Percentiles rank a stretch among this genome's conserved stretches.
phyloP scores from a whole-genome alignment of 768 basidiomycete species.

The Trichaptum fuscoviolaceum region DNA sequence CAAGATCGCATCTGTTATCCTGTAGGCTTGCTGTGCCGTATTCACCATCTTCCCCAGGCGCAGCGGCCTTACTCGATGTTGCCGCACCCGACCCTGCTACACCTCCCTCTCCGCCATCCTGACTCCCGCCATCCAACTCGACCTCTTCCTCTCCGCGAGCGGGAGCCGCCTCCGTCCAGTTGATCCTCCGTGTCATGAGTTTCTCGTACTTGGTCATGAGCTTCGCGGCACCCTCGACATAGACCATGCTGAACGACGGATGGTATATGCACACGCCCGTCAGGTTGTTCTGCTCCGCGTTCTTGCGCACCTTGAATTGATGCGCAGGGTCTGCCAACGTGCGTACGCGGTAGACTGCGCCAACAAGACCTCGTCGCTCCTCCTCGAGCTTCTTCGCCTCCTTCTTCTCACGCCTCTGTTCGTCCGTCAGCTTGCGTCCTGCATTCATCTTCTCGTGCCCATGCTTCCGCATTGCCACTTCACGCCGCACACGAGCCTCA shows the following conservation, averaged over 20 bases:
- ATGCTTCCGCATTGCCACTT: conserved; percentile 87
- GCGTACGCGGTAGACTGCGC: conserved; percentile 82
- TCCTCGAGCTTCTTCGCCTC: conserved; percentile 84
- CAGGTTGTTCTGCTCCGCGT: conserved; percentile 86
- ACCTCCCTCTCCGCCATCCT: conserved; percentile 29
- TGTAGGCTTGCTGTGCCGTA: conserved; percentile 49
- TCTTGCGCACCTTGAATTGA: conserved; percentile 94
- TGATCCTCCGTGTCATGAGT: conserved; percentile 81
- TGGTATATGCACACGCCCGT: conserved; percentile 91
- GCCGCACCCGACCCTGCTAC: conserved; percentile 2
- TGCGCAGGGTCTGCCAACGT: conserved; percentile 88
- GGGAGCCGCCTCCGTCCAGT: conserved; percentile 90
- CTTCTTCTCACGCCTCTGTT: conserved; percentile 81
- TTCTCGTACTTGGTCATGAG: conserved; percentile 83
- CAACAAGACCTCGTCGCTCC: conserved; percentile 79
- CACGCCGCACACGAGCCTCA: conserved; percentile 89
- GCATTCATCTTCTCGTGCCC: conserved; percentile 91
- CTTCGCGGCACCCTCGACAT: conserved; percentile 88
- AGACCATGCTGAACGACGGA: conserved; percentile 82
- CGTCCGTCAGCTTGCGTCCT: conserved; percentile 87
- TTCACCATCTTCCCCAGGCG: conserved; percentile 15
- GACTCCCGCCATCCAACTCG: conserved; percentile 52
- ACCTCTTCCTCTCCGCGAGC: conserved; percentile 71
- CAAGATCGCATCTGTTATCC: conserved; percentile 81
- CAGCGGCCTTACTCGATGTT: neutral